Base-by-base conservation (phyloP, 2,329 filamentous ascomycete species). In the Verticillium alfalfae region DNA sequence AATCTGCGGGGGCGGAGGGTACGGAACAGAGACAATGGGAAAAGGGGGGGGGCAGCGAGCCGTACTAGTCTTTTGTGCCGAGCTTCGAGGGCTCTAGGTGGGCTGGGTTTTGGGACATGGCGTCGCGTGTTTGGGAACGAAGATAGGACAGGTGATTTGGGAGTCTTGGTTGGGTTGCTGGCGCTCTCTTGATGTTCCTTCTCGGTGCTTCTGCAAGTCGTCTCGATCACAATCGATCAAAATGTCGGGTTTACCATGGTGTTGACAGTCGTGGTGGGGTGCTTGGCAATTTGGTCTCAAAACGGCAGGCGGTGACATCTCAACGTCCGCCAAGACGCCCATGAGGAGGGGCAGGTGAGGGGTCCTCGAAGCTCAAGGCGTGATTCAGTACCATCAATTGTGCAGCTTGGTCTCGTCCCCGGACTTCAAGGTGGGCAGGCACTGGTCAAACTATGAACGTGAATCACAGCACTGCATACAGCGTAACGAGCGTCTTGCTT, bases 41-140 rank as follows among this genome's bases (percentile, higher is more conserved):
- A 2, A 26, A 26, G 34, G 54, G 57, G 59, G 34, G 57, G 52
- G 49, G 82, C 86, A 69, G 26, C 26, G 26, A 31, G 5, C 4
- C 26, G 26, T 79, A 96, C 92, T 96, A 96, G 81, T 94, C 88
- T 76, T 92, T 96, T 36, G 92, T 97, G 58, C 94, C 94, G 36
- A 98, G 85, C 73, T 84, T 77, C 72, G 81, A 96, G 18, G 93
- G 91, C 66, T 90, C 84, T 34, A 97, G 87, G 68, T 90, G 85
- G 1, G 76, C 76, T n/a, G 88, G 88, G 63, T 79, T 82, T 61
- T 62, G 67, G 61, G 64, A 57, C 45, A 59, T 59, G 45, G 16
- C n/a, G 16, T n/a, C 8, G 45, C 12, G 12, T 18, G n/a, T 52
- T 10, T 4, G 13, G 10, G 45, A 26, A 4, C 26, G 26, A 31